Evolutionary conservation across 176 grass and related monocot species (phyloP).

Genomic region (Oryza nivara): DNA sequence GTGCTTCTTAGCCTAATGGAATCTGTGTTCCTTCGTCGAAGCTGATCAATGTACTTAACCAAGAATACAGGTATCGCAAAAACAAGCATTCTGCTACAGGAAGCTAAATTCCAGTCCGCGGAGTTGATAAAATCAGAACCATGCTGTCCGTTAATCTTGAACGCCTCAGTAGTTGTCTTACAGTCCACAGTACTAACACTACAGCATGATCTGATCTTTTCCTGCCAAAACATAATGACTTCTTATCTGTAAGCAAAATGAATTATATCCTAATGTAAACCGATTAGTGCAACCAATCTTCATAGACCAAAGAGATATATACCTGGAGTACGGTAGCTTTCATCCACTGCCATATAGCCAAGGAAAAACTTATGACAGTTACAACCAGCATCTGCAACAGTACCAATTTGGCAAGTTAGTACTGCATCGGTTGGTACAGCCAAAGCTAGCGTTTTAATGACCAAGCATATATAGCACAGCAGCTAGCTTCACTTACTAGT

Average conservation of each 20-base stretch:
- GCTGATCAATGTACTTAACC: constrained; percentile 63
- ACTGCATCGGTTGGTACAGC: neutral
- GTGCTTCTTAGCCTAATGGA: constrained; percentile 28
- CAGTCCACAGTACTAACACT: constrained; percentile 19
- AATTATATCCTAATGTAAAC: neutral
- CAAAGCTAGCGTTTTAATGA: constrained; percentile 37
- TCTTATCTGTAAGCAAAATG: constrained; percentile 13
- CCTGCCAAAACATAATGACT: constrained; percentile 42
- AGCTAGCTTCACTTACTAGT: constrained; percentile 58
- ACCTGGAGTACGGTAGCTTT: constrained; percentile 79
- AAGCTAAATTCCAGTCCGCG: constrained; percentile 46
- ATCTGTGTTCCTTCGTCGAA: constrained; percentile 38
- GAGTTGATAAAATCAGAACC: constrained; percentile 33
- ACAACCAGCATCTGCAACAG: constrained; percentile 66
- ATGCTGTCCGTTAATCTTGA: constrained; percentile 26
- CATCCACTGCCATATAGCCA: constrained; percentile 75
- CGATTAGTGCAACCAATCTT: neutral
- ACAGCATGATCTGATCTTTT: constrained; percentile 60
- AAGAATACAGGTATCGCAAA: constrained; percentile 55
- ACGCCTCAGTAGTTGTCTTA: constrained; percentile 32
- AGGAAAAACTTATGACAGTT: constrained; percentile 49
- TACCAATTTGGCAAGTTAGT: constrained; percentile 26
- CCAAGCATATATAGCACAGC: neutral
- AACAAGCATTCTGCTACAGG: constrained; percentile 56
- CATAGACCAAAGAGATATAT: constrained; percentile 32